These are phyloP conservation scores for Didymellaceae sp. DNA, from an alignment of 2,329 filamentous ascomycete genomes.

Conservation along the genomic window DNA sequence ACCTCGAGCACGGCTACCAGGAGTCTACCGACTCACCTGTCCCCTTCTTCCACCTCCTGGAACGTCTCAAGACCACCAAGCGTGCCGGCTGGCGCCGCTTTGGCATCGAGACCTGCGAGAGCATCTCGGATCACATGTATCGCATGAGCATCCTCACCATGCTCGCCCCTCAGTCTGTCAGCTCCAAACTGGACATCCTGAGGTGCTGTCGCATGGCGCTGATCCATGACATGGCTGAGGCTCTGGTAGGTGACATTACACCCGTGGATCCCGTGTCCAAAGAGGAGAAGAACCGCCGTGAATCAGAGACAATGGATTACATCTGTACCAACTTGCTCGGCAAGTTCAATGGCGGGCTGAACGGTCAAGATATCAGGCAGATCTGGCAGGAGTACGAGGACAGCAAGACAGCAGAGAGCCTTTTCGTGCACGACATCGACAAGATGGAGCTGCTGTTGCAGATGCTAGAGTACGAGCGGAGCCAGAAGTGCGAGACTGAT, in stretches of 20 bases:
- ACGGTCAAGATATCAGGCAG: constrained; percentile 73
- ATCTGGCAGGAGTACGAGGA: constrained; percentile 98
- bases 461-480: constrained; percentile 94
- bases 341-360: constrained; percentile 72
- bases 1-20: constrained; percentile 64
- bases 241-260: constrained; percentile 94
- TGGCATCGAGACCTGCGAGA: constrained; percentile 77
- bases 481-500: constrained; percentile 69
- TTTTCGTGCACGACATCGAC: constrained; percentile 95
- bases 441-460: constrained; percentile 95
- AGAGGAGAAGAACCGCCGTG: constrained; percentile 84
- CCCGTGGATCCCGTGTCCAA: constrained; percentile 87
- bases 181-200: constrained; percentile 73
- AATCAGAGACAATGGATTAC: constrained; percentile 91
- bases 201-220: constrained; percentile 95
- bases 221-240: constrained; percentile 96
- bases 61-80: constrained; percentile 94
- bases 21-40: constrained; percentile 75
- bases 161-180: constrained; percentile 80
- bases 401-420: constrained; percentile 78
- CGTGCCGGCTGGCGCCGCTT: constrained; percentile 96
- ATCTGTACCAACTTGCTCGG: constrained; percentile 76
- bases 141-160: constrained; percentile 97
- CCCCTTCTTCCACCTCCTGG: constrained; percentile 92
- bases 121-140: constrained; percentile 99